Percentiles rank a stretch among this genome's conserved stretches.
These are phyloP conservation scores for Durotheca rogersii DNA, from an alignment of 495 filamentous ascomycete genomes.

Conservation along the genomic window DNA sequence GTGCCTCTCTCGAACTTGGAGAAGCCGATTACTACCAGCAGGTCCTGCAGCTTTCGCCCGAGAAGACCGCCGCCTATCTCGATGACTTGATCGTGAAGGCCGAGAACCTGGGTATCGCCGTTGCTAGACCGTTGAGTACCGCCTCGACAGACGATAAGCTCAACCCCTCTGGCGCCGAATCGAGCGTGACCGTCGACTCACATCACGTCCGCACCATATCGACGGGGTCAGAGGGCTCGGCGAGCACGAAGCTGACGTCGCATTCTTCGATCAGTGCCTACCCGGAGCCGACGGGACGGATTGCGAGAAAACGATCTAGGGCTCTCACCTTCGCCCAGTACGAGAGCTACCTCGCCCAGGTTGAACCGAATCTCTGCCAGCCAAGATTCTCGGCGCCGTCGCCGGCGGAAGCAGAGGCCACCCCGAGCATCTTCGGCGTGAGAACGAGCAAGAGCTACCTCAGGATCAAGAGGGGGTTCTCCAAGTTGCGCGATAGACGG, in stretches of 20 bases:
- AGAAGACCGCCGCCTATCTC: slow-evolving; percentile 42
- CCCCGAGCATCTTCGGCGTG: slow-evolving; percentile 35
- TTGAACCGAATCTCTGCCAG: slow-evolving; percentile 42
- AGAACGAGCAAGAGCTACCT: slow-evolving; percentile 43
- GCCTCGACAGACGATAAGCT: slow-evolving; percentile 24
- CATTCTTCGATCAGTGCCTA: slow-evolving; percentile 34
- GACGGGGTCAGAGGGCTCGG: slow-evolving; percentile 38
- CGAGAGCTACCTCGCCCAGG: slow-evolving; percentile 50
- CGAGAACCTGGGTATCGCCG: slow-evolving; percentile 43
- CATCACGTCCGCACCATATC: slow-evolving; percentile 40
- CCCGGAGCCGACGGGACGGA: slow-evolving; percentile 7
- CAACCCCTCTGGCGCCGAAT: slow-evolving; percentile 37
- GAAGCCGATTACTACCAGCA: slow-evolving; percentile 45
- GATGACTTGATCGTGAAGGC: slow-evolving; percentile 45
- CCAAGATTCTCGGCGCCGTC: slow-evolving; percentile 33
- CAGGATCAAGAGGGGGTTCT: slow-evolving; percentile 45
- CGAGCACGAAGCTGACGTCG: slow-evolving; percentile 38
- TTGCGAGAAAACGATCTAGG: slow-evolving; percentile 39
- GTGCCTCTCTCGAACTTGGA: slow-evolving; percentile 39
- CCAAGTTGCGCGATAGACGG: slow-evolving; percentile 39
- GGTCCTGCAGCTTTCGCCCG: slow-evolving; percentile 44
- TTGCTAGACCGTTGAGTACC: slow-evolving; percentile 33
- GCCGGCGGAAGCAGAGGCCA: slow-evolving; percentile 26
- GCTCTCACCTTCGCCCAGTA: slow-evolving; percentile 54
- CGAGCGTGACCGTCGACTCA: slow-evolving; percentile 37